phyloP scores from a whole-genome alignment of 306 rosid species.

The Pueraria montana region DNA sequence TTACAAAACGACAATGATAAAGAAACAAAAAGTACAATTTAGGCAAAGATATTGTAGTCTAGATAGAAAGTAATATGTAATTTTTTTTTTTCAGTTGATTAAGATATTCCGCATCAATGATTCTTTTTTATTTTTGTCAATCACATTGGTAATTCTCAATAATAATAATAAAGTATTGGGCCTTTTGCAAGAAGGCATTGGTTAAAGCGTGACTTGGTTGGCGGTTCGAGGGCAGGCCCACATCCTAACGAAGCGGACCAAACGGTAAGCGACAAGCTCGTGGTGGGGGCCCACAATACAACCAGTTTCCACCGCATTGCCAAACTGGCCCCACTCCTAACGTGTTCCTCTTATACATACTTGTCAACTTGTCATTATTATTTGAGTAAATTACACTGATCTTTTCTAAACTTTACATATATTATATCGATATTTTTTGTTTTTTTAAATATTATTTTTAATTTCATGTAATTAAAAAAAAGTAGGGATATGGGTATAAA shows the following conservation, averaged over 20 bases:
- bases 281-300: slow-evolving; percentile 60
- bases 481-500: no score
- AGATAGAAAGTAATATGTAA: not conserved
- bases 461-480: no score
- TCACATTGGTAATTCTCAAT: not conserved
- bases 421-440: no score
- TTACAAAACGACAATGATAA: no score
- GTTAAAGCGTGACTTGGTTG: slow-evolving; percentile 32
- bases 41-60: not conserved
- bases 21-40: no score
- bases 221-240: slow-evolving; percentile 49
- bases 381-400: no score
- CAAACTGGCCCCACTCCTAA: slow-evolving; percentile 29
- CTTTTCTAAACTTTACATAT: no score
- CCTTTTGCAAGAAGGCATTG: slow-evolving; percentile 51
- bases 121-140: not conserved
- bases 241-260: slow-evolving; percentile 36
- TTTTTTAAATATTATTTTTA: no score
- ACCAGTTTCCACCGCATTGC: slow-evolving; percentile 45
- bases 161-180: not conserved
- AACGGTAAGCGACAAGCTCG: slow-evolving; percentile 44
- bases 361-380: no score
- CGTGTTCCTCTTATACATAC: slow-evolving; percentile 5
- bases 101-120: not conserved
- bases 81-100: not conserved